Conservation (phyloP, 805 yeast species). For the Teunomyces kruisii region DNA sequence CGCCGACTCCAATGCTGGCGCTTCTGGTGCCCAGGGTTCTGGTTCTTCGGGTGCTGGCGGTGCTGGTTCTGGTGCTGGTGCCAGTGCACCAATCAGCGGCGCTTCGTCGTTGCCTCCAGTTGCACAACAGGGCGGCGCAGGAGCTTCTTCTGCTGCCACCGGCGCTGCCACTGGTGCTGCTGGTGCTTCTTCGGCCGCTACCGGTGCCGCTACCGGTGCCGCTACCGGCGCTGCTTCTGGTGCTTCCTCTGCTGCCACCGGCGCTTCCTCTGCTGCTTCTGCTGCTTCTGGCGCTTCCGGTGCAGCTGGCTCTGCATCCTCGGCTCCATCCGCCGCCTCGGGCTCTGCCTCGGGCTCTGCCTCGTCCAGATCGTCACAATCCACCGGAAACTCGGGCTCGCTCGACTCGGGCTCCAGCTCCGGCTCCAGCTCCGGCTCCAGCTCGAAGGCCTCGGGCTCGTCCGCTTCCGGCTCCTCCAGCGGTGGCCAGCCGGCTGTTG, state of each 20-base stretch:
- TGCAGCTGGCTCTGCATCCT: constrained; percentile 7
- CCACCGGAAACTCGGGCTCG: constrained; percentile 4
- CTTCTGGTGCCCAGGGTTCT: constrained; percentile 5
- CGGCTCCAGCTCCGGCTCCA: constrained; percentile 6
- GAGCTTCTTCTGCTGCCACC: background rate
- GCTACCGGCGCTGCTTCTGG: background rate
- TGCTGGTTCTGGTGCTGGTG: constrained; percentile 3
- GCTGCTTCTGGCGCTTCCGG: constrained; percentile 11
- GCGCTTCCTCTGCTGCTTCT: constrained; percentile 13
- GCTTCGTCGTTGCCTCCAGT: background rate
- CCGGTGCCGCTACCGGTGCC: constrained; percentile 1
- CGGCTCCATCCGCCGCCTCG: constrained; percentile 5
- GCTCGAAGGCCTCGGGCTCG: too few relatives aligned
- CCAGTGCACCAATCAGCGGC: constrained; percentile 1
- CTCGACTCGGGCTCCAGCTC: constrained; percentile 3
- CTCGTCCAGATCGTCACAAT: constrained; percentile 2
- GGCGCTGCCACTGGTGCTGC: background rate
- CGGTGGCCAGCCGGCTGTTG: constrained; percentile 4
- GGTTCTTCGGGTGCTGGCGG: constrained; percentile 7
- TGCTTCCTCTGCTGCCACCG: background rate
- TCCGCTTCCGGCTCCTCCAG: constrained; percentile 7
- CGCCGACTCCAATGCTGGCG: constrained; percentile 4
- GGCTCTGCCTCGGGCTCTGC: constrained; percentile 2
- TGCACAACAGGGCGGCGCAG: background rate
- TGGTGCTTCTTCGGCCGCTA: background rate